Conservation (phyloP, 352 stramenopile genomes). For the Phytophthora melonis region DNA sequence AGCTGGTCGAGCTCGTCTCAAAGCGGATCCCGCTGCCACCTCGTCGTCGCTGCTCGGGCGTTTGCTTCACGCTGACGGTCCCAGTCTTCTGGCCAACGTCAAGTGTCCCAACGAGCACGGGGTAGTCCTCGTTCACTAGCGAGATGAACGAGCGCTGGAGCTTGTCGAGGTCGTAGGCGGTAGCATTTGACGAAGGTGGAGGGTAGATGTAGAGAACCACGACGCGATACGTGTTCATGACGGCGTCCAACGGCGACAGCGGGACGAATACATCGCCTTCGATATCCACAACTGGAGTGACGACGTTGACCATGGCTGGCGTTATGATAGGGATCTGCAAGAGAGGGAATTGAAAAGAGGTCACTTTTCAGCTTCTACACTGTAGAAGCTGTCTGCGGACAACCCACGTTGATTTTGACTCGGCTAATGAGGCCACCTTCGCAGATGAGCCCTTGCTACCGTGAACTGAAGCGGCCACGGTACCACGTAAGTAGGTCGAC, state of each 20-base stretch:
- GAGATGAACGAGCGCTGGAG: conserved; percentile 42
- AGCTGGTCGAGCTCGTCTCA: conserved; percentile 12
- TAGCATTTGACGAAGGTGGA: conserved; percentile 3
- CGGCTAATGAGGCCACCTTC: background rate
- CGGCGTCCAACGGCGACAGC: conserved; percentile 57
- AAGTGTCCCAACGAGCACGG: conserved; percentile 48
- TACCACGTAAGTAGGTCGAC: conserved; percentile 2
- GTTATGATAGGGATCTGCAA: background rate
- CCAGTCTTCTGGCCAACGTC: conserved; percentile 38
- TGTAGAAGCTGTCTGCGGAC: background rate
- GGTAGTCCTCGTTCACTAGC: conserved; percentile 56
- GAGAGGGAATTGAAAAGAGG: conserved; percentile 2
- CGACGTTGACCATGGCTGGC: conserved; percentile 21
- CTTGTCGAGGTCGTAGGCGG: conserved; percentile 45
- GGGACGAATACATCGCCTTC: conserved; percentile 23
- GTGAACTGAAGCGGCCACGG: background rate
- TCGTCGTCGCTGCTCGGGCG: conserved; percentile 8
- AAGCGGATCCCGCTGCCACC: conserved; percentile 49
- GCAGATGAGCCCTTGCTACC: background rate
- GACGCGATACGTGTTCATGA: conserved; percentile 57
- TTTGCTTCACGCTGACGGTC: conserved; percentile 45
- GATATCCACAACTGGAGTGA: conserved; percentile 3
- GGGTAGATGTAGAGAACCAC: conserved; percentile 67
- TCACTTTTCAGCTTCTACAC: background rate
- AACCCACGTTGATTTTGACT: background rate